Evolutionary conservation across 768 basidiomycete species (phyloP), one percentile per base, ranked within the genome.

Genomic region (Pisolithus tinctorius): DNA sequence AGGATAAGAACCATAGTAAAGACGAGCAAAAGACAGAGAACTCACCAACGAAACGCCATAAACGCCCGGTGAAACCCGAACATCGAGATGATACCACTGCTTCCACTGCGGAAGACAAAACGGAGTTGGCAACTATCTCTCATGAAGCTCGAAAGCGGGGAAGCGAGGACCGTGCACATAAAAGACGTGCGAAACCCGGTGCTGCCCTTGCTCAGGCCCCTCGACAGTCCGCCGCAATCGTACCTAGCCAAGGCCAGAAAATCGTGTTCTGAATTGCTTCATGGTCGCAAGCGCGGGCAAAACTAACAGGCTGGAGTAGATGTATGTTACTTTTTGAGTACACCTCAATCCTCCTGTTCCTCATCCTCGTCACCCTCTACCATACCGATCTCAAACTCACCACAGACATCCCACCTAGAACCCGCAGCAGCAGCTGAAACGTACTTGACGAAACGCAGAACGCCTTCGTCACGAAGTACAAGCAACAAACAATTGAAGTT

Each of bases 361-460:
- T 62, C 64, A 1, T 76, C 78, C 1, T 74, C 80, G 8, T 79
- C 78, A 1, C 80, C 57, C 61, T 86, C 80, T 23, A 91, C 64
- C 73, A 86, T 82, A 2, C 90, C 93, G 10, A 96, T 84, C 62
- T 93, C 91, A 65, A 87, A 97, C 70, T 98, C 95, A 4, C 84
- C 86, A 55, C 84, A 90, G 10, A 97, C 71, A 64, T 98, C 95
- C 93, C 93, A 98, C 49, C 95, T 74, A 27, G 90, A 93, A 8
- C 93, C 91, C 47, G 84, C 81, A 0, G 95, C 95, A 1, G 84
- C 82, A 14, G 89, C 90, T 26, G 88, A 88, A 17, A 97, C 81
- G 60, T 98, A 98, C 66, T 97, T 98, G 56, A 94, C 91, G 65
- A 97, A 98, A 39, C 81, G 81, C 83, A 98, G 85, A 44, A 98